Conservation (phyloP, 768 basidiomycete species). For the Coprinellus aureogranulatus region DNA sequence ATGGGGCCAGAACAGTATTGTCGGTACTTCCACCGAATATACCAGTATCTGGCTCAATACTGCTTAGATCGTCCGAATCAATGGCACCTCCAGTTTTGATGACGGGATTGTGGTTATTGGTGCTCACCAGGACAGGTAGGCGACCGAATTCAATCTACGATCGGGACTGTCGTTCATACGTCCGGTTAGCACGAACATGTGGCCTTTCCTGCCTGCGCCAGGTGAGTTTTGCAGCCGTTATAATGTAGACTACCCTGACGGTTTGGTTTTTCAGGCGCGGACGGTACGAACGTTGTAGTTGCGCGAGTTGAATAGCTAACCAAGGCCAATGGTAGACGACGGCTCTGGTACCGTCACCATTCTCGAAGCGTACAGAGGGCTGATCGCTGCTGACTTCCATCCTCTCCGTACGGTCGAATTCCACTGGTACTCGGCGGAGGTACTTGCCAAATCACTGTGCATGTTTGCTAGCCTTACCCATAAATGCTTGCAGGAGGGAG, state of each 20-base stretch:
- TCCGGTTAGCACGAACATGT: conserved; percentile 60
- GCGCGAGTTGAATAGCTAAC: conserved; percentile 19
- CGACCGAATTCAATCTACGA: conserved; percentile 2
- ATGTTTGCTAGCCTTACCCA: conserved; percentile 8
- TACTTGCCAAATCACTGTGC: conserved; percentile 23
- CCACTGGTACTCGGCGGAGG: conserved; percentile 85
- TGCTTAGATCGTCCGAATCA: conserved; percentile 68
- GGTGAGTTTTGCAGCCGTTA: conserved; percentile 40
- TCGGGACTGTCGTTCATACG: background rate
- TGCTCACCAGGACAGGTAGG: conserved; percentile 82
- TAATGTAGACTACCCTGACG: conserved; percentile 11
- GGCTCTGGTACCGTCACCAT: conserved; percentile 81
- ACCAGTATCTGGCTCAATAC: conserved; percentile 5
- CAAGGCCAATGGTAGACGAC: conserved; percentile 51
- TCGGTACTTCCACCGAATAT: conserved; percentile 31
- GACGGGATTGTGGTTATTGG: conserved; percentile 66
- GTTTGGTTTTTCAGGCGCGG: conserved; percentile 39
- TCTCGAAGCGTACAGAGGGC: conserved; percentile 70
- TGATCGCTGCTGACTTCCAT: conserved; percentile 65
- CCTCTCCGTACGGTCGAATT: conserved; percentile 71
- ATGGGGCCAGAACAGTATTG: conserved; percentile 84
- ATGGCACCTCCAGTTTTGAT: conserved; percentile 62
- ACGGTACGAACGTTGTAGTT: conserved; percentile 34
- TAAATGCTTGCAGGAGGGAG: conserved; percentile 58
- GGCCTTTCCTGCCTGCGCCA: conserved; percentile 76